Evolutionary conservation across 495 filamentous ascomycete species (phyloP).

Genomic region (Echria macrotheca): DNA sequence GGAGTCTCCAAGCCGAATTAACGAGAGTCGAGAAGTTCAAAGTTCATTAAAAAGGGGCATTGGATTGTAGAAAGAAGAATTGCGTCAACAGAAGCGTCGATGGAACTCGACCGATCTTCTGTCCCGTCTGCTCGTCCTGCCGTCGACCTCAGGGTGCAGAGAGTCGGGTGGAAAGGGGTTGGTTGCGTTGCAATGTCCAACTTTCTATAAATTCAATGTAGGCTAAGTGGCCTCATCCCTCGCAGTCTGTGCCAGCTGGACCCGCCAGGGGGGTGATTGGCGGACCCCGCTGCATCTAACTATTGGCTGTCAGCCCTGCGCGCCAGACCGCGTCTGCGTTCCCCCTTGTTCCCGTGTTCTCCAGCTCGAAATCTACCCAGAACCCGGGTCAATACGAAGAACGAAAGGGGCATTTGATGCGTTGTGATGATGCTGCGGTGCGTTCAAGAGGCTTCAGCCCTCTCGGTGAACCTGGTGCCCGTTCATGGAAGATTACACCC

Average conservation of each 20-base stretch:
- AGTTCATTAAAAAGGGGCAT: constrained; percentile 38
- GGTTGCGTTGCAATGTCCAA: constrained; percentile 19
- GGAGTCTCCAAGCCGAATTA: constrained; percentile 26
- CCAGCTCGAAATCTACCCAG: background rate
- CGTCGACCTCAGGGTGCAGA: constrained; percentile 18
- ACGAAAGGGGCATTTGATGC: too few species aligned
- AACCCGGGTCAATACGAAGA: too few species aligned
- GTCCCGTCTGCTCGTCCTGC: constrained; percentile 12
- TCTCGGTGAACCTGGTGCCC: too few species aligned
- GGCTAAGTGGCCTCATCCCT: constrained; percentile 32
- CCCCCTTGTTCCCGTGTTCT: background rate
- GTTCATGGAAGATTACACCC: too few species aligned
- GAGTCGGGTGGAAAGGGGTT: constrained; percentile 24
- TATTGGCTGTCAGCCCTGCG: constrained; percentile 2
- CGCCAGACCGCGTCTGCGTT: background rate
- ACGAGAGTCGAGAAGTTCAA: constrained; percentile 44
- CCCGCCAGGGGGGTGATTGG: constrained; percentile 1
- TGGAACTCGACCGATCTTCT: constrained; percentile 7
- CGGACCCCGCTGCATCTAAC: background rate
- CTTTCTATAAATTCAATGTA: constrained; percentile 21
- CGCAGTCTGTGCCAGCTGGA: constrained; percentile 4
- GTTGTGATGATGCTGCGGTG: too few species aligned
- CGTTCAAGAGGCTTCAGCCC: too few species aligned
- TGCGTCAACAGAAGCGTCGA: constrained; percentile 2
- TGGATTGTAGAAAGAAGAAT: constrained; percentile 11